Conservation (phyloP, 345 rosid genomes). For the Physaria fendleri region DNA sequence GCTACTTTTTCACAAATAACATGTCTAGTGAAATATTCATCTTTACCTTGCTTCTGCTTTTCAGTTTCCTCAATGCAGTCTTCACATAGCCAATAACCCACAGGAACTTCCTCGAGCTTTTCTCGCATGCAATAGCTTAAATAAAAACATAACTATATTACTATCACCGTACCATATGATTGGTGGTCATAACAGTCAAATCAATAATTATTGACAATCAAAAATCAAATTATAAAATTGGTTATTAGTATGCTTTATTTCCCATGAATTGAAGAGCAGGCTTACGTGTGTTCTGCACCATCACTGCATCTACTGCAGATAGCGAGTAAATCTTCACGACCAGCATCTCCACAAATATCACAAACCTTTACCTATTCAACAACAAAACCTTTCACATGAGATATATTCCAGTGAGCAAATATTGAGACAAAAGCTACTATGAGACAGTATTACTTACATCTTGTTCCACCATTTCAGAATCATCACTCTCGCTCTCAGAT, state of each 20-base stretch:
- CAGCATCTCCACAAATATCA: slow-evolving; percentile 99
- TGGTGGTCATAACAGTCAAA: slow-evolving; percentile 3
- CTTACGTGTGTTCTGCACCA: slow-evolving; percentile 99
- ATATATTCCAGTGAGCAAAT: neutral
- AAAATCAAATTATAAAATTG: neutral
- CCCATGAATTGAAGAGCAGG: slow-evolving; percentile 6
- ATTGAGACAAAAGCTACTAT: neutral
- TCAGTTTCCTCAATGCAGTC: slow-evolving; percentile 79
- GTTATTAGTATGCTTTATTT: slow-evolving; percentile 13
- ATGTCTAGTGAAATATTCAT: slow-evolving; percentile 1
- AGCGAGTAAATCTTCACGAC: slow-evolving; percentile 95
- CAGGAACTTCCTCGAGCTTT: slow-evolving; percentile 79
- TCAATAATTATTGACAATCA: neutral
- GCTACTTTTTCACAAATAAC: neutral
- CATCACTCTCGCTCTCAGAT: slow-evolving; percentile 63
- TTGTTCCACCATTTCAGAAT: slow-evolving; percentile 70
- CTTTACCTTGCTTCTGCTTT: slow-evolving; percentile 61
- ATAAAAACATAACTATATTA: slow-evolving; percentile 15
- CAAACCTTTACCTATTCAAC: slow-evolving; percentile 92
- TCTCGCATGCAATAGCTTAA: slow-evolving; percentile 94
- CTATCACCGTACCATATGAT: neutral
- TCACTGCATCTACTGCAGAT: slow-evolving; percentile 85
- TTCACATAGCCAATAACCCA: slow-evolving; percentile 94
- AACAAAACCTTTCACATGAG: neutral
- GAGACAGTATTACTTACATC: slow-evolving; percentile 61